These are phyloP conservation scores for Fagopyrum homotropicum DNA, from an alignment of 148 eudicot genomes.

Conservation along the genomic window DNA sequence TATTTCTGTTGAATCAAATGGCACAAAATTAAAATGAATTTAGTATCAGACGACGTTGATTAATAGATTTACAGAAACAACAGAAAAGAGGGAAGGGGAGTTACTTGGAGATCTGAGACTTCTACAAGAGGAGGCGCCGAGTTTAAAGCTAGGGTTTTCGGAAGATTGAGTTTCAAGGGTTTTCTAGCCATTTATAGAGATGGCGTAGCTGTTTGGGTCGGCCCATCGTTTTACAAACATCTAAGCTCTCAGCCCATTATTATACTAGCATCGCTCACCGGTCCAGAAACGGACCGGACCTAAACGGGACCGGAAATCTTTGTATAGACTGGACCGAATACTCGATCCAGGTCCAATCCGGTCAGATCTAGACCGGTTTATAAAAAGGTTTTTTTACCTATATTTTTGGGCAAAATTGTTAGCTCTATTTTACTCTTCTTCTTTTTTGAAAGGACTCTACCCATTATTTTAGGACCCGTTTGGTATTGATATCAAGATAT, in stretches of 20 bases:
- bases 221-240: neutral
- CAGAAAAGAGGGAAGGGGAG: neutral
- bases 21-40: neutral
- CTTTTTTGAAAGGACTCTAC: no score
- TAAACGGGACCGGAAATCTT: no score
- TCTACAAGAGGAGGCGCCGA: constrained; percentile 3
- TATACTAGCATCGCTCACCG: neutral
- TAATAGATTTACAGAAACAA: neutral
- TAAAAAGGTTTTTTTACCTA: no score
- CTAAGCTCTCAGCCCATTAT: neutral
- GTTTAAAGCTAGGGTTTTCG: neutral
- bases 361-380: no score
- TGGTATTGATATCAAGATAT: no score
- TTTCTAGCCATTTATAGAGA: neutral
- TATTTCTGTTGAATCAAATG: constrained; percentile 15
- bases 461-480: no score
- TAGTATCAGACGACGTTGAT: neutral
- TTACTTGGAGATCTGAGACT: constrained; percentile 11
- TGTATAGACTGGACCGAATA: no score
- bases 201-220: neutral
- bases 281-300: no score
- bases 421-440: no score
- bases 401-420: no score
- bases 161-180: neutral
- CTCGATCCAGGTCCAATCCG: no score